phyloP scores from a whole-genome alignment of 2,329 filamentous ascomycete genomes.

The Pseudodiploospora longispora region DNA sequence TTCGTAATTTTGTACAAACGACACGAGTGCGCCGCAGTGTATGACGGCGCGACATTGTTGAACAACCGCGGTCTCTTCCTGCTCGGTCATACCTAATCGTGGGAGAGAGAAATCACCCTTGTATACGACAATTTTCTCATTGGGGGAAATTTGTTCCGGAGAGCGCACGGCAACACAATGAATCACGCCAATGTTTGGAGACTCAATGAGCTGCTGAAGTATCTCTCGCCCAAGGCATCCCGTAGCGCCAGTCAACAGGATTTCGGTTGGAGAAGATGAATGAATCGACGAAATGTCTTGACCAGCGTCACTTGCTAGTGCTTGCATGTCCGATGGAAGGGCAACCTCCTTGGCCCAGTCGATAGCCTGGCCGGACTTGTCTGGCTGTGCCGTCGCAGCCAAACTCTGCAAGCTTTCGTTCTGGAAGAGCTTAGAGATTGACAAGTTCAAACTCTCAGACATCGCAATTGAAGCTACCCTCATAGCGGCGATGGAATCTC shows the following conservation, averaged over 20 bases:
- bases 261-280: not conserved
- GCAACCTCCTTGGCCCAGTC: not conserved
- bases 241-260: slow-evolving; percentile 11
- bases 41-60: not conserved
- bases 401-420: not conserved
- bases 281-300: not conserved
- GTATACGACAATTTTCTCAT: not conserved
- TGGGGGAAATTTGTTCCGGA: not conserved
- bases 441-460: not conserved
- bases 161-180: not conserved
- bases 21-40: not conserved
- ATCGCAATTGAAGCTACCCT: not conserved
- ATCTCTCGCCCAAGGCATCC: slow-evolving; percentile 9
- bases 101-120: not conserved
- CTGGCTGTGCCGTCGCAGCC: not conserved
- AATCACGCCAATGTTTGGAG: not conserved
- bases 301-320: slow-evolving; percentile 6
- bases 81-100: not conserved
- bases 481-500: not conserved
- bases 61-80: not conserved
- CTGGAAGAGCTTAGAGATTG: not conserved
- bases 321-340: not conserved
- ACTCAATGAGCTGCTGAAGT: not conserved
- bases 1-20: not conserved
- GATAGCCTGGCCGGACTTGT: not conserved